These are phyloP conservation scores for Lathyrus tuberosus DNA, from an alignment of 306 rosid species.

Conservation along the genomic window DNA sequence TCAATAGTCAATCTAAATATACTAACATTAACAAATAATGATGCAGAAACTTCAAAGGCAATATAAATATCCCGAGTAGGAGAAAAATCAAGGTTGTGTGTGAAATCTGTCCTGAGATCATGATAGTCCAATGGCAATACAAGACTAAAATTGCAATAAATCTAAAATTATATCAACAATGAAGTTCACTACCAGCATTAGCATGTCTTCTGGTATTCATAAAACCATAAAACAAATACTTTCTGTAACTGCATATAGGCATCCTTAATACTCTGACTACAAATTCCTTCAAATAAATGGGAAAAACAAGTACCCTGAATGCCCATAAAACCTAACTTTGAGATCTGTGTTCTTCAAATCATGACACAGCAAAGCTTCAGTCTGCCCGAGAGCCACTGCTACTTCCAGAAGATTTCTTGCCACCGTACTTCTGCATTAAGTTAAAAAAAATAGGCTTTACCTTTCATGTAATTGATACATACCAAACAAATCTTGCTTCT, in stretches of 20 bases:
- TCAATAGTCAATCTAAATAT: neutral
- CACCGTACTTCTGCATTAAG: slow-evolving; percentile 50
- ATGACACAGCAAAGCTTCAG: slow-evolving; percentile 44
- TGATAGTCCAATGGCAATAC: slow-evolving; percentile 9
- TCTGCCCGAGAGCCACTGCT: slow-evolving; percentile 53
- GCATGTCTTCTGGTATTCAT: slow-evolving; percentile 40
- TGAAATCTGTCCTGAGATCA: slow-evolving; percentile 17
- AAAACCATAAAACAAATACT: slow-evolving; percentile 31
- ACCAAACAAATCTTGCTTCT: neutral
- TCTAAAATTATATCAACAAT: slow-evolving; percentile 44
- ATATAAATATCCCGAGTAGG: neutral
- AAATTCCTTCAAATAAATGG: slow-evolving; percentile 39
- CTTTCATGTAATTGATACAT: neutral
- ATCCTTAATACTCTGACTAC: slow-evolving; percentile 47
- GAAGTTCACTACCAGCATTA: slow-evolving; percentile 38
- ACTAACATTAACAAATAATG: neutral
- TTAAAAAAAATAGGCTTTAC: neutral
- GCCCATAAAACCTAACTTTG: slow-evolving; percentile 52
- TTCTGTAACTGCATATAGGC: slow-evolving; percentile 46
- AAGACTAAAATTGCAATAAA: slow-evolving; percentile 24
- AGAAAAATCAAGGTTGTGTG: slow-evolving; percentile 8
- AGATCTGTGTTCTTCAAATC: slow-evolving; percentile 39
- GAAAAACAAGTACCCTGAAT: slow-evolving; percentile 51
- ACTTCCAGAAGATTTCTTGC: slow-evolving; percentile 52
- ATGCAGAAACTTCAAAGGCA: slow-evolving; percentile 24